Base-by-base conservation (phyloP, 345 rosid genomes). In the Mercurialis annua region DNA sequence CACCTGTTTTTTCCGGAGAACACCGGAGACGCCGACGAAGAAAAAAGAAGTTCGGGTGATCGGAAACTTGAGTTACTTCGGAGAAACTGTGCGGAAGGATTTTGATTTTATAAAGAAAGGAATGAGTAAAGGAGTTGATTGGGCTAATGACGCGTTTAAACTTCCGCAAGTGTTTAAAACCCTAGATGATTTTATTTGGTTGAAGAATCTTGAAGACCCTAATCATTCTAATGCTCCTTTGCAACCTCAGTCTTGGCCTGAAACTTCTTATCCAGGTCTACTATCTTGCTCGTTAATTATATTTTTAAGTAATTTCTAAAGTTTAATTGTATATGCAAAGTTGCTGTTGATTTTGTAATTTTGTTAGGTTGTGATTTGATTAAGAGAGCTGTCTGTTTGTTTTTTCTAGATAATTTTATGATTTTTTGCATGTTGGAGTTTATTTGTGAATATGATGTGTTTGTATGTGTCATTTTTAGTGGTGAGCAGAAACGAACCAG, bases 131-230 rank as follows among this genome's bases (percentile, higher is more conserved):
- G 93, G 98, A 68, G 36, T 86, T n/a, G 81, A 69, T 27, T 90
- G 98, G 97, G 94, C 96, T 12, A 84, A 76, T 46, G 80, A 80
- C 55, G 76, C 82, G 31, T 78, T 93, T 65, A 90, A 80, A 30
- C 60, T 93, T 43, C 88, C 94, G 3, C 77, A 80, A 73, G 88
- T 81, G 59, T 69, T 83, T 31, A 90, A 81, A 71, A 59, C 83
- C 34, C 66, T 87, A 7, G 90, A 86, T 59, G 88, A 87, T 31
- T n/a, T 81, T 24, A 67, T 90, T 48, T 93, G 98, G 97, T 89
- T 93, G 20, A 81, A 88, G 44, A 77, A 81, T 56, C 81, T 93
- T 18, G 98, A 93, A 77, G 90, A 87, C 62, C 80, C 83, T 24
- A n/a, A n/a, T n/a, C 65, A 51, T 42, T 76, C 87, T 47, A n/a